Evolutionary conservation across 2,329 filamentous ascomycete genomes (phyloP).

Genomic region (Allantophomopsis cytisporea): DNA sequence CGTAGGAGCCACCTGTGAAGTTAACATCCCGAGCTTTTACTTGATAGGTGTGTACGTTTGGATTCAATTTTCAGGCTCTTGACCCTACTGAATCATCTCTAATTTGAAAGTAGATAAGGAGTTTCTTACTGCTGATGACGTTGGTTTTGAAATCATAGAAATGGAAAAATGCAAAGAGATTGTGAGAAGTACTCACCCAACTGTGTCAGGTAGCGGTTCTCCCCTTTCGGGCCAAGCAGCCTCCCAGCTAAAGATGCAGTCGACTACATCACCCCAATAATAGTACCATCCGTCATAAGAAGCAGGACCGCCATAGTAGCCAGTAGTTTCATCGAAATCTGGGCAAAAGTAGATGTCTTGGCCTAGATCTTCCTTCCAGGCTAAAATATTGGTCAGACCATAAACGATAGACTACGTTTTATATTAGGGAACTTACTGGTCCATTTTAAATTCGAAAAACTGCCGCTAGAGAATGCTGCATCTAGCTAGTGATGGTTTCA

Average conservation of each 20-base stretch:
- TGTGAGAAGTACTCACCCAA: no score
- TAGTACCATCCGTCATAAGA: slow-evolving; percentile 10
- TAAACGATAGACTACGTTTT: no score
- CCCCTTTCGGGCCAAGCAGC: slow-evolving; percentile 18
- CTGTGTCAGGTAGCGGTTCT: background rate
- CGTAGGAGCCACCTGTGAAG: slow-evolving; percentile 6
- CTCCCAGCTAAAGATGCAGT: slow-evolving; percentile 25
- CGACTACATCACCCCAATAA: slow-evolving; percentile 17
- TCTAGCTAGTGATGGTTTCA: no score
- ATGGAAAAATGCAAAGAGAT: no score
- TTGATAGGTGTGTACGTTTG: no score
- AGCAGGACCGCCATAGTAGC: slow-evolving; percentile 18
- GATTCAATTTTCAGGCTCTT: no score
- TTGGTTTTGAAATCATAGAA: no score
- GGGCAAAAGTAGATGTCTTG: slow-evolving; percentile 20
- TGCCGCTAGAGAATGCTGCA: background rate
- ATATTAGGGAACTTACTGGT: no score
- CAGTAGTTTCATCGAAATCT: slow-evolving; percentile 15
- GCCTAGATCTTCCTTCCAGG: slow-evolving; percentile 12
- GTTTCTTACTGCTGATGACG: no score
- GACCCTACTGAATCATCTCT: no score
- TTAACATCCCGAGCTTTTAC: no score
- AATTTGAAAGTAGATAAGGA: no score
- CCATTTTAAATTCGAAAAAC: background rate
- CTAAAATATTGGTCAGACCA: background rate